A percentile compares a stretch with the other conserved stretches of the same genome.
phyloP scores from a whole-genome alignment of 2,329 filamentous ascomycete species.

The Phoma herbarum region DNA sequence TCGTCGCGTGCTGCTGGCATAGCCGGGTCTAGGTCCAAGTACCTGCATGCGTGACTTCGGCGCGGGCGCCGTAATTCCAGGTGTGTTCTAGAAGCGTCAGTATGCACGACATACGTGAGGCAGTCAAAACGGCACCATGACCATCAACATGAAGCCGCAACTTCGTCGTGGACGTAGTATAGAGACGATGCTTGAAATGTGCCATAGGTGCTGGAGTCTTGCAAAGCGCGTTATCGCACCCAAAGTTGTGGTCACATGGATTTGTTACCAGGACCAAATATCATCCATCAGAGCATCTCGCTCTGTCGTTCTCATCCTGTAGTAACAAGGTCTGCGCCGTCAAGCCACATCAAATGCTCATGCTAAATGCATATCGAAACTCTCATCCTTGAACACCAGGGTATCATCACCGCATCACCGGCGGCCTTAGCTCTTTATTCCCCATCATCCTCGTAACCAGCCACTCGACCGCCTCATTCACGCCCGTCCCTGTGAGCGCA shows the following conservation, averaged over 20 bases:
- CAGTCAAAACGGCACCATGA: too few relatives aligned
- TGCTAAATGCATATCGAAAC: too few relatives aligned
- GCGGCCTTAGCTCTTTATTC: conserved; percentile 93
- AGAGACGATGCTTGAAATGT: too few relatives aligned
- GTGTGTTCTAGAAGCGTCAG: conserved; percentile 10
- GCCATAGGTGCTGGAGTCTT: too few relatives aligned
- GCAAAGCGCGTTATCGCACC: too few relatives aligned
- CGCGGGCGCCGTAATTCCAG: conserved; percentile 5
- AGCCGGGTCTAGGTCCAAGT: conserved; percentile 11
- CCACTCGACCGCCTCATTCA: conserved; percentile 97
- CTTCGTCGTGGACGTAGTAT: too few relatives aligned
- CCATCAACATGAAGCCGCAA: neutral
- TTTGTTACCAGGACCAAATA: too few relatives aligned
- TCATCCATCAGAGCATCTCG: too few relatives aligned
- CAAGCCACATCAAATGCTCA: too few relatives aligned
- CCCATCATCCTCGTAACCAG: conserved; percentile 89
- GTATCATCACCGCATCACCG: conserved; percentile 79
- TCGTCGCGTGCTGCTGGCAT: conserved; percentile 1
- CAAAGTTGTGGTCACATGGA: too few relatives aligned
- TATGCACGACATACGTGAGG: neutral
- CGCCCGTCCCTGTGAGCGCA: conserved; percentile 83
- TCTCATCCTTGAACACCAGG: neutral
- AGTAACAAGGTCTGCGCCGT: too few relatives aligned
- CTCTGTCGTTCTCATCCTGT: too few relatives aligned
- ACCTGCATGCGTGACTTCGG: conserved; percentile 11